Conservation (phyloP, 108 stramenopile genomes). For the Cyclotella baltica region DNA sequence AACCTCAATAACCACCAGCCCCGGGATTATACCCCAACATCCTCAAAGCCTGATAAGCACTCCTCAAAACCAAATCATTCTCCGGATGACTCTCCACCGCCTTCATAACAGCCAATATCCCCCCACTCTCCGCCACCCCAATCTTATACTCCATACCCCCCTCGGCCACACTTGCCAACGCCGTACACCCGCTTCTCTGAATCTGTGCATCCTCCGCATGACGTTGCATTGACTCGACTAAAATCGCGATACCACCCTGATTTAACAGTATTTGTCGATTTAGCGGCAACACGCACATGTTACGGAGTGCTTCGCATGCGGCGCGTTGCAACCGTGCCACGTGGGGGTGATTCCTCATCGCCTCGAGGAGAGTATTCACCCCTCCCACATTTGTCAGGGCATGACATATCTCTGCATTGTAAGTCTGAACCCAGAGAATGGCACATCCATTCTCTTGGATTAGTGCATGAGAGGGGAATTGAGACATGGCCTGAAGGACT, state of each 20-base stretch:
- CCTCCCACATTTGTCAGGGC: constrained; percentile 52
- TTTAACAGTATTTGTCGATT: constrained; percentile 39
- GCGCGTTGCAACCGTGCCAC: constrained; percentile 32
- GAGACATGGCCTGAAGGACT: constrained; percentile 43
- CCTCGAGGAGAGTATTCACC: constrained; percentile 48
- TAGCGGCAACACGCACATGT: constrained; percentile 32
- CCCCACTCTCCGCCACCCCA: constrained; percentile 45
- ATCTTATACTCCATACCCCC: constrained; percentile 53
- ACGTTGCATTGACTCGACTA: constrained; percentile 35
- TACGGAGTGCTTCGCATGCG: constrained; percentile 55
- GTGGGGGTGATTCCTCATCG: constrained; percentile 55
- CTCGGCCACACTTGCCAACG: constrained; percentile 41
- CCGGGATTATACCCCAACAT: constrained; percentile 45
- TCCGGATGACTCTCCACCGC: constrained; percentile 55
- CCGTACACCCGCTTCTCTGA: constrained; percentile 36
- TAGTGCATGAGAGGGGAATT: constrained; percentile 37
- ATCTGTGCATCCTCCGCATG: constrained; percentile 37
- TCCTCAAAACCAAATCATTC: constrained; percentile 44
- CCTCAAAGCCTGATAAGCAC: constrained; percentile 50
- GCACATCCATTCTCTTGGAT: constrained; percentile 59
- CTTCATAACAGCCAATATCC: constrained; percentile 56
- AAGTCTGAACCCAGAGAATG: constrained; percentile 58
- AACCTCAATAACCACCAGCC: constrained; percentile 1
- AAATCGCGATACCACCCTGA: constrained; percentile 30
- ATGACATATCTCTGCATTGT: constrained; percentile 51